Base-by-base conservation (phyloP, 495 filamentous ascomycete genomes). In the Penicillium nucicola region DNA sequence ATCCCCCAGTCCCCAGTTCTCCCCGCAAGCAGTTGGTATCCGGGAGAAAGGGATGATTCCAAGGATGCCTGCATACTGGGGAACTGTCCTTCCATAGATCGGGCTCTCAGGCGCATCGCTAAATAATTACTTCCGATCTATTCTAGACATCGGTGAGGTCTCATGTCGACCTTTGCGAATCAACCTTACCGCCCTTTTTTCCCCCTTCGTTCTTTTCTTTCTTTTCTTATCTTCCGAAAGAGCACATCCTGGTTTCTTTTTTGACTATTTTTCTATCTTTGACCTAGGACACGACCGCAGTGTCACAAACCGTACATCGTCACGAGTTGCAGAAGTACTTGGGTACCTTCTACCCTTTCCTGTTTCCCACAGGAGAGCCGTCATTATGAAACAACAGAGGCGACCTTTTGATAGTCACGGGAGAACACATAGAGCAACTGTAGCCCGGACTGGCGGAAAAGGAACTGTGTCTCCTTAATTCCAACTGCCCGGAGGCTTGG, bases 281-380 rank as follows among this genome's bases (percentile, higher is more conserved):
- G 40, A 32, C 49, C 23, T 28, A 56, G 55, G 33, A 57, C 55
- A 60, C 53, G 39, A 44, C 55, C 58, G 45, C 41, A 55, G 58
- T 65, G 56, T 65, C 58, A 65, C 58, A 60, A 48, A 48, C 50
- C 45, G 17, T 36, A 48, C 50, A 45, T 42, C 52, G 61, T 65
- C 61, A 65, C 58, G 58, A 55, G 61, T 35, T 59, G 61, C 46
- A 9, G 25, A 28, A 28, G 25, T 28, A 28, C 25, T 8, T 28
- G 10, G 25, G 25, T 28, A 9, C 4, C 2, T 23, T 23, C 22
- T 23, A 7, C 10, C 25, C 25, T 28, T 28, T 28, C 25, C 10
- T 28, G 25, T 28, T 28, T 28, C 7, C 25, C 25, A 6, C 1
- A 9, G 25, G 25, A 8, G 0, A 28, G 7, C 25, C 25, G 25